These are phyloP conservation scores for Epithele typhae DNA, from an alignment of 768 basidiomycete genomes.

Conservation along the genomic window DNA sequence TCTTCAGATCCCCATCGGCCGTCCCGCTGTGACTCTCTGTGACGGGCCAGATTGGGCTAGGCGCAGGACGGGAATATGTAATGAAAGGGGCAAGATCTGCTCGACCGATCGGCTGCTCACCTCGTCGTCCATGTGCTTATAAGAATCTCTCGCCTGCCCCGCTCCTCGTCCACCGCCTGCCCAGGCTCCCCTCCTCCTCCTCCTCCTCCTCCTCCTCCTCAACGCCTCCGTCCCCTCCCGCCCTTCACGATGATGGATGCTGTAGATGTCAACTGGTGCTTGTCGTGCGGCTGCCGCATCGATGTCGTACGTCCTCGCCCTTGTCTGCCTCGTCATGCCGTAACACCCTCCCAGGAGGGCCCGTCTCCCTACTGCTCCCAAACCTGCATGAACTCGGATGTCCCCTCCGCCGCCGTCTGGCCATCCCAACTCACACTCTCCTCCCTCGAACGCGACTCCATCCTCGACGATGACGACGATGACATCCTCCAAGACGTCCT, in stretches of 20 bases:
- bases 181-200: conserved; percentile 11
- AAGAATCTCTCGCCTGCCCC: conserved; percentile 2
- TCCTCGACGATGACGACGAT: conserved; percentile 8
- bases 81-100: no score
- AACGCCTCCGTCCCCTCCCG: conserved; percentile 8
- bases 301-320: conserved; percentile 34
- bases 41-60: no score
- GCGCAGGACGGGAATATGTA: no score
- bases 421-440: conserved; percentile 10
- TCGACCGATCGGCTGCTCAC: no score
- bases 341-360: conserved; percentile 29
- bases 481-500: conserved; percentile 3
- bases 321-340: conserved; percentile 2
- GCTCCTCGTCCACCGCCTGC: conserved; percentile 1
- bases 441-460: conserved; percentile 6
- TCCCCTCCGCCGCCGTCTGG: conserved; percentile 16
- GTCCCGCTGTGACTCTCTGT: conserved; percentile 9
- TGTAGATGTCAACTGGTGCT: conserved; percentile 72
- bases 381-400: conserved; percentile 34
- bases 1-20: not conserved
- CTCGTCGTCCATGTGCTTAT: conserved; percentile 10
- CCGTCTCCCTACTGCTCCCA: conserved; percentile 51
- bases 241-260: conserved; percentile 19
- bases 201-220: conserved; percentile 17
- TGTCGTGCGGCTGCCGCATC: conserved; percentile 56